These are phyloP conservation scores for Sicyos baderoa DNA, from an alignment of 306 rosid species.

Conservation along the genomic window DNA sequence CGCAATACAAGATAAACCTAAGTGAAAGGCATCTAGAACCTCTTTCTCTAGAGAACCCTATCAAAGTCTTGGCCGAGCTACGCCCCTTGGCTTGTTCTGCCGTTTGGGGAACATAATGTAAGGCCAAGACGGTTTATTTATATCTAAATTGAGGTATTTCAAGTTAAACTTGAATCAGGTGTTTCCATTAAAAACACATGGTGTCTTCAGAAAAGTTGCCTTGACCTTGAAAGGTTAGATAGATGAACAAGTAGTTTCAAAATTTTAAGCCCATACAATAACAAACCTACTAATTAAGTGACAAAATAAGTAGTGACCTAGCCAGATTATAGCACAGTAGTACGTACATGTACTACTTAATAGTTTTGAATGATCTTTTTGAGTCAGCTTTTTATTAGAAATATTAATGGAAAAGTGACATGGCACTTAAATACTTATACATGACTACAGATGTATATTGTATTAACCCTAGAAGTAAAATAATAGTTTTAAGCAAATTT, in stretches of 20 bases:
- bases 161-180: not conserved
- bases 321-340: not conserved
- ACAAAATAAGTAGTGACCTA: not conserved
- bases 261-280: not conserved
- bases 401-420: not conserved
- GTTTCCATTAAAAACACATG: not conserved
- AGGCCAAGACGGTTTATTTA: not conserved
- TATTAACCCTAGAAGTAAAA: not conserved
- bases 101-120: not conserved
- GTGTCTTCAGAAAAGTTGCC: not conserved
- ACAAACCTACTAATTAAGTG: not conserved
- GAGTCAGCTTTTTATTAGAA: not conserved
- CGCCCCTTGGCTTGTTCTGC: not conserved
- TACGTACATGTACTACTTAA: not conserved
- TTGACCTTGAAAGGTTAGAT: not conserved
- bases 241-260: not conserved
- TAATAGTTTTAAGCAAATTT: not conserved
- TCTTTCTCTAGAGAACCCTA: no score
- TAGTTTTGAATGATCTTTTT: not conserved
- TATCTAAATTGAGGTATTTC: conserved; percentile 1
- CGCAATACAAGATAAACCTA: no score
- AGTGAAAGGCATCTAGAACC: no score
- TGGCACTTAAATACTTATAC: not conserved
- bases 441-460: not conserved
- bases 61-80: not conserved